These are phyloP conservation scores for Botrytis tulipae DNA, from an alignment of 2,329 filamentous ascomycete species.

Conservation along the genomic window DNA sequence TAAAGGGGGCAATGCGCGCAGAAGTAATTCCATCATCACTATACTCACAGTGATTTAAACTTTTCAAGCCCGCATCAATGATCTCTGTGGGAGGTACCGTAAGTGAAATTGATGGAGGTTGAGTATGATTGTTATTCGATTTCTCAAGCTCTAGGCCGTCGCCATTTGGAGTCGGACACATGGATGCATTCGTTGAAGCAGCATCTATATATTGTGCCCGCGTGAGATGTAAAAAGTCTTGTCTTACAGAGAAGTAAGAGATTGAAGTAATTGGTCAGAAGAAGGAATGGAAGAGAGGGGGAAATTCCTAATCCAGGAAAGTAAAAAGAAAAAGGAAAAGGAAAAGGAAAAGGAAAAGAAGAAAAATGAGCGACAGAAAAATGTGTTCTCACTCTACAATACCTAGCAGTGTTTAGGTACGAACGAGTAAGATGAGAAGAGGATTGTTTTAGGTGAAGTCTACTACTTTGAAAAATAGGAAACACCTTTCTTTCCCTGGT, in stretches of 20 bases:
- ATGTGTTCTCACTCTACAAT: neutral
- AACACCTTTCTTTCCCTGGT: neutral
- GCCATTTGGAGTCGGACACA: conserved; percentile 39
- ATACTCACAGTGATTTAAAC: conserved; percentile 69
- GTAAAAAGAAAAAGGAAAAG: neutral
- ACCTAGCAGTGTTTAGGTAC: neutral
- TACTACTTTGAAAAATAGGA: neutral
- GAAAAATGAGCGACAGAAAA: conserved; percentile 3
- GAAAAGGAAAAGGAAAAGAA: neutral
- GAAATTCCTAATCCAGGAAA: neutral
- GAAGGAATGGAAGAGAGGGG: conserved; percentile 29
- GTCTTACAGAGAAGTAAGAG: neutral
- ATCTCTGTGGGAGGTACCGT: conserved; percentile 37
- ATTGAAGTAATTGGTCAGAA: conserved; percentile 3
- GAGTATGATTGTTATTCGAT: conserved; percentile 28
- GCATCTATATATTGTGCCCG: conserved; percentile 29
- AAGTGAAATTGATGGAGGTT: conserved; percentile 36
- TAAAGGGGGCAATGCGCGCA: neutral
- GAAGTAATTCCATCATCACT: neutral
- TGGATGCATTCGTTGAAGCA: conserved; percentile 36
- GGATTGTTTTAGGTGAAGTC: neutral
- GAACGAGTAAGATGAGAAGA: neutral
- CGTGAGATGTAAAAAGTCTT: neutral
- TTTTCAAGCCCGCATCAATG: conserved; percentile 74
- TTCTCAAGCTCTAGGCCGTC: conserved; percentile 37